A percentile compares a stretch with the other conserved stretches of the same genome.
Conservation (phyloP, 2,329 filamentous ascomycete species). For the Colletotrichum sp. region DNA sequence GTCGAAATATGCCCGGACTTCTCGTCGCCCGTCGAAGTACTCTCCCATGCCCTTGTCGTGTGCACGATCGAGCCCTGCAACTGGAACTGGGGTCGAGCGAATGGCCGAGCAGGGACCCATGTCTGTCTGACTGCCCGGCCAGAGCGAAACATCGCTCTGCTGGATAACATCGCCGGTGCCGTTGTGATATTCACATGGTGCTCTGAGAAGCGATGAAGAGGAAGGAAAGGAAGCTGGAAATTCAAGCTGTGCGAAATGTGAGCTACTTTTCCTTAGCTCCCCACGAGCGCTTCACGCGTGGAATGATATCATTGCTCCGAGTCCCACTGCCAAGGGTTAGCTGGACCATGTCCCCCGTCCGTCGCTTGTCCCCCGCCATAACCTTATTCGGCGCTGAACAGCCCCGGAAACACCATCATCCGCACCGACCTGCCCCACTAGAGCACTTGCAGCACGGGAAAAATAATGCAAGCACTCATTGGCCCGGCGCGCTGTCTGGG, state of each 20-base stretch:
- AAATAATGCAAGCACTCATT: constrained; percentile 20
- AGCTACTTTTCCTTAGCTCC: neutral
- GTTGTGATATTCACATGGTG: neutral
- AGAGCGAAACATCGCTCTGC: constrained; percentile 11
- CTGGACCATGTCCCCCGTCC: neutral
- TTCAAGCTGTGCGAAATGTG: neutral
- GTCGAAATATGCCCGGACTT: constrained; percentile 84
- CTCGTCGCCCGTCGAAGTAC: constrained; percentile 59
- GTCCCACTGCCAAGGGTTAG: neutral
- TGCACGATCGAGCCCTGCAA: neutral
- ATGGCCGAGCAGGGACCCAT: neutral
- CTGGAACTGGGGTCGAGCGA: neutral
- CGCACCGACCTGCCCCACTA: constrained; percentile 2
- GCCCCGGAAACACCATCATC: constrained; percentile 4
- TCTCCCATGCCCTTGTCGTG: constrained; percentile 42
- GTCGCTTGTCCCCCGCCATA: neutral
- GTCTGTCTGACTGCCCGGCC: neutral
- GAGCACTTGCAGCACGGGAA: neutral
- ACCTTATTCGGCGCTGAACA: neutral
- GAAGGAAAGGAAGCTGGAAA: neutral
- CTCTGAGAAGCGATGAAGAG: neutral
- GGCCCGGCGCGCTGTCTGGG: constrained; percentile 8
- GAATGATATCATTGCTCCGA: constrained; percentile 13
- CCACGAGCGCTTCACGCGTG: neutral
- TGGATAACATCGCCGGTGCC: neutral